These are phyloP conservation scores for Plasmodium vinckei DNA, from an alignment of 169 alveolate genomes.

Conservation along the genomic window DNA sequence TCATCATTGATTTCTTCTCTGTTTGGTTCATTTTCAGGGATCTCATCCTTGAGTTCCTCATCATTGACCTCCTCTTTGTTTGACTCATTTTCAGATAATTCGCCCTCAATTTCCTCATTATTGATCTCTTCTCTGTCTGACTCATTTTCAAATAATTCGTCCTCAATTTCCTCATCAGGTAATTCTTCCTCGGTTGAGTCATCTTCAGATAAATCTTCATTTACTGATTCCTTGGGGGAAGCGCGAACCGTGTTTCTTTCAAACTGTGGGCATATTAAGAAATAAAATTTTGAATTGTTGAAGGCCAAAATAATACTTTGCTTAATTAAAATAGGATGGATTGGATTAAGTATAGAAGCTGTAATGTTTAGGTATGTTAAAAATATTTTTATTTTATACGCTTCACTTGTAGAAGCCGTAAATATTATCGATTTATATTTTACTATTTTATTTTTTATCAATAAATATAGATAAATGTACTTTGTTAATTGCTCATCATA, in stretches of 20 bases:
- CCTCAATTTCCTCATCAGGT: background rate
- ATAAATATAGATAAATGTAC: constrained; percentile 32
- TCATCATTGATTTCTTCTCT: background rate
- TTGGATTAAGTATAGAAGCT: constrained; percentile 47
- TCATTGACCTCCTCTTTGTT: background rate
- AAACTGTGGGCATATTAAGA: constrained; percentile 65
- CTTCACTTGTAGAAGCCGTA: constrained; percentile 35
- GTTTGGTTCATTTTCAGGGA: background rate
- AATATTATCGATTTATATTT: constrained; percentile 40
- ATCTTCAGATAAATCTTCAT: background rate
- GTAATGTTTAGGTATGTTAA: constrained; percentile 48
- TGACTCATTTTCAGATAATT: background rate
- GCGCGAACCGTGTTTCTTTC: constrained; percentile 7
- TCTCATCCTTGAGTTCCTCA: background rate
- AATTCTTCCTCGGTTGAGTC: background rate
- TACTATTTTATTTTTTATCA: constrained; percentile 35
- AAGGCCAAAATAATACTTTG: constrained; percentile 43
- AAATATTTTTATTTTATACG: constrained; percentile 52
- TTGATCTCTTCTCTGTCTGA: background rate
- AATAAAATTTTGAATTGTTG: constrained; percentile 36
- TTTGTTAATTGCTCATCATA: constrained; percentile 53
- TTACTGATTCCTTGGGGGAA: no score
- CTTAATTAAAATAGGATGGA: constrained; percentile 40
- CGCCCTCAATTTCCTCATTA: background rate
- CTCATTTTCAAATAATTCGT: background rate